These are phyloP conservation scores for Yarrowia sp. DNA, from an alignment of 805 yeast species.

Conservation along the genomic window DNA sequence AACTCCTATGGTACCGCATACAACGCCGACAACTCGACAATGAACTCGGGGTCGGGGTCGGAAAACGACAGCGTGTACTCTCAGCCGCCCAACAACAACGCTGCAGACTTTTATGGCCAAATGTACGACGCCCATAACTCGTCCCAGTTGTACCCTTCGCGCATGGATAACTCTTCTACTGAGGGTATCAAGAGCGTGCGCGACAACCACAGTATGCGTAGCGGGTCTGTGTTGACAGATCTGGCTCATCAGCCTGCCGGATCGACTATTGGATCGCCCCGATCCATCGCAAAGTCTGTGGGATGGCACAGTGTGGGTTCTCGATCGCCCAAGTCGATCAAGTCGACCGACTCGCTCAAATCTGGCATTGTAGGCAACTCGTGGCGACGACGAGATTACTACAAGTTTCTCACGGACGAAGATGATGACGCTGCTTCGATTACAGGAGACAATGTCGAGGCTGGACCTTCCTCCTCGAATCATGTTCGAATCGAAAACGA, in stretches of 20 bases:
- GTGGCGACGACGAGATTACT: neutral
- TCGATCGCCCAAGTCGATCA: constrained; percentile 17
- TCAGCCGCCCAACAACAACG: constrained; percentile 2
- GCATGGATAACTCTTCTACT: constrained; percentile 19
- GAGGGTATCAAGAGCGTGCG: constrained; percentile 16
- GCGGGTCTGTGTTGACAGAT: constrained; percentile 5
- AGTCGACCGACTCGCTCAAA: constrained; percentile 7
- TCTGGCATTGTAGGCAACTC: constrained; percentile 1
- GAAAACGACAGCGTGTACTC: constrained; percentile 9
- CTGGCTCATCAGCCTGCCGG: neutral
- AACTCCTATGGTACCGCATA: neutral
- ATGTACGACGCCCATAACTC: constrained; percentile 20
- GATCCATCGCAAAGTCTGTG: constrained; percentile 4
- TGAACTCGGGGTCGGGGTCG: neutral
- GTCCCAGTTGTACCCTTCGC: neutral
- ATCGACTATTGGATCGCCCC: constrained; percentile 3
- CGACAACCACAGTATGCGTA: constrained; percentile 4
- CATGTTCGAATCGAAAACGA: neutral
- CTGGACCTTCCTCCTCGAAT: neutral
- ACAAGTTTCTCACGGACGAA: constrained; percentile 18
- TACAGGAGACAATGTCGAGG: neutral
- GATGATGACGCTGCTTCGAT: neutral
- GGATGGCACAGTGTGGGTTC: constrained; percentile 13
- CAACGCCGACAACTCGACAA: neutral
- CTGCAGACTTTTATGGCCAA: constrained; percentile 5